Evolutionary conservation across 352 stramenopile species (phyloP), one percentile per base, ranked within the genome.

Genomic region (Pythium monospermum): DNA sequence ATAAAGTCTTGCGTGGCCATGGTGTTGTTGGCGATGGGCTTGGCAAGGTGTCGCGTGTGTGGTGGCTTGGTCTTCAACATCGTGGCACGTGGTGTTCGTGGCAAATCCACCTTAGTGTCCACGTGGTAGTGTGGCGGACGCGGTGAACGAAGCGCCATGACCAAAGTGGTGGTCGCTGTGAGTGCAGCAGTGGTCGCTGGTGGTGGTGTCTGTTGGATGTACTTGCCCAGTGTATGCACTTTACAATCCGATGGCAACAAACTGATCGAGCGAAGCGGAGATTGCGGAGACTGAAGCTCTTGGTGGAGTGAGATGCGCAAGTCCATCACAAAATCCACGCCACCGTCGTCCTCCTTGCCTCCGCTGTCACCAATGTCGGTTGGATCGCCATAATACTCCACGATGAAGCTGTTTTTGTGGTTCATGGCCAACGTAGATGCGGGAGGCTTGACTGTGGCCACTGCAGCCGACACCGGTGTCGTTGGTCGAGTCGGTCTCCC

Each of bases 241-340:
- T 63, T 59, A 25, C 35, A 62, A 1, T 55, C 48, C 1, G 71
- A 78, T 36, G 66, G 59, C 21, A 67, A 59, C 10, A 85, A 56
- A 7, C 70, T 65, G 23, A 85, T 77, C 15, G 68, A 59, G 30
- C 73, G 62, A 42, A 84, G 64, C 4, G 73, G 73, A 2, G 70
- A 72, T 1, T 55, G n/a, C 11, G 58, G 51, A 25, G 58, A 57
- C 47, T 66, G 58, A 25, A 66, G 21, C 28, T 61, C 47, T 4
- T 38, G 35, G 3, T 35, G 30, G 10, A 66, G 44, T 21, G 32
- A 7, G 18, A 18, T 16, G 16, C 58, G 51, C 21, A 66, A 15
- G 31, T 66, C 58, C 27, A 66, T 30, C 19, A 61, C 47, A 8
- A 51, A 31, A 31, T 66, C 51, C 16, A 58, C 47, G 8, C 27